Evolutionary conservation across 148 eudicot genomes (phyloP), one percentile per base, ranked within the genome.

Genomic region (Rhododendron molle): DNA sequence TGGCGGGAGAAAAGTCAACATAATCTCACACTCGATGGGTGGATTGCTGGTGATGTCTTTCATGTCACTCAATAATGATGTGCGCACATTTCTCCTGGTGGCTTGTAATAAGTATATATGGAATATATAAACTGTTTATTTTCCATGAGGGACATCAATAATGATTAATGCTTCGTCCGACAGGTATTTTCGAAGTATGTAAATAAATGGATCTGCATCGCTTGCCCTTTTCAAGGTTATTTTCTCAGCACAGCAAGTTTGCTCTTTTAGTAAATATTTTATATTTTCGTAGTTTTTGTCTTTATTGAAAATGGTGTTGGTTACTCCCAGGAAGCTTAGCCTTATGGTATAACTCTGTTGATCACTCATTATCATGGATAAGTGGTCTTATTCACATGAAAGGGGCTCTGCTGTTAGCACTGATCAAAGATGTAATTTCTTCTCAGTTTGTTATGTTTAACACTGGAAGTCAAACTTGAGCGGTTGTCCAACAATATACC

Each of bases 11-110:
- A 94, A 95, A 92, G 93, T 94, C 85, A 93, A 95, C 86, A 87
- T 97, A 77, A 95, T 97, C 79, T 93, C 99, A n/a, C 99, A 97
- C 81, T 97, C 99, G 0, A 97, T 97, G 99, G 98, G 99, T 79
- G 98, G 98, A 89, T 88, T 97, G 87, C 92, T 97, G 77, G 90
- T 97, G 62, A 90, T 72, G 87, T 92, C 93, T 90, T 95, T 97
- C 92, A 89, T 96, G 90, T 85, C 93, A 43, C 93, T 94, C 69
- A 89, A 94, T 86, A 90, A 87, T 71, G 98, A 95, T 88, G 98
- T 97, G 89, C 81, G 94, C 60, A 83, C 73, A 78, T 79, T 12
- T 58, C 88, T 86, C 84, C 76, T 77, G 43, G 83, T 81, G 58
- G 76, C 81, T 83, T 85, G 40, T 38, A 23, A 67, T 40, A 50